phyloP scores from a whole-genome alignment of 495 filamentous ascomycete species.

The Penicillium cinerascens region DNA sequence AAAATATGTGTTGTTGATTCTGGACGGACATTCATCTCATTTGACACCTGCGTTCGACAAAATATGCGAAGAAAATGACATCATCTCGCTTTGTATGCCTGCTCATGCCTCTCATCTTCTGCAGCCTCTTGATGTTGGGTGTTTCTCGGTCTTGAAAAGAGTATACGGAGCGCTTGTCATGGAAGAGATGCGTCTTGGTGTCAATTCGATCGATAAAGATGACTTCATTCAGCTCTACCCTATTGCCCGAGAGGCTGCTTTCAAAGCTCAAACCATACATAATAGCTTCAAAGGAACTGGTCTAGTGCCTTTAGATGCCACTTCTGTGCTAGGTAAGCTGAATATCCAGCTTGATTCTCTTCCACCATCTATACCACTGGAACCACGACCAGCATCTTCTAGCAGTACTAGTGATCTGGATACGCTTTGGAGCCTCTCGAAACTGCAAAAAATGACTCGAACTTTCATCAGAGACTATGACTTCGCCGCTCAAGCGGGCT shows the following conservation, averaged over 20 bases:
- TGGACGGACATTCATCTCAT: background rate
- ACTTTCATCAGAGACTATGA: background rate
- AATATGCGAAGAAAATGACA: background rate
- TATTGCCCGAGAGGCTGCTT: no score
- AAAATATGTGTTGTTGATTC: background rate
- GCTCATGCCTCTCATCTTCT: background rate
- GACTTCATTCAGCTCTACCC: no score
- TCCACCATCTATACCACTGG: background rate
- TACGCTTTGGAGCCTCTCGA: background rate
- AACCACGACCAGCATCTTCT: background rate
- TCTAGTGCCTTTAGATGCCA: no score
- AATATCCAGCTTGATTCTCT: no score
- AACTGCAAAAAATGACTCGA: slow-evolving; percentile 1
- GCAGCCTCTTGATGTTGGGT: slow-evolving; percentile 29
- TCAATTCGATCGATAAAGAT: no score
- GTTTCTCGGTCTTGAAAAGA: slow-evolving; percentile 4
- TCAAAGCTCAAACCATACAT: no score
- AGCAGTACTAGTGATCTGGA: slow-evolving; percentile 1
- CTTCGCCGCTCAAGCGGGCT: background rate
- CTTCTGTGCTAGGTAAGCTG: no score
- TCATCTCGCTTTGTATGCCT: no score
- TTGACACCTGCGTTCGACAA: background rate
- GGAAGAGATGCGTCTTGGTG: no score
- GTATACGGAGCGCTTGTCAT: no score
- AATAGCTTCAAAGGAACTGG: no score